Evolutionary conservation across 129 eudicot genomes (phyloP).

Genomic region (Chrysanthemum seticuspe): DNA sequence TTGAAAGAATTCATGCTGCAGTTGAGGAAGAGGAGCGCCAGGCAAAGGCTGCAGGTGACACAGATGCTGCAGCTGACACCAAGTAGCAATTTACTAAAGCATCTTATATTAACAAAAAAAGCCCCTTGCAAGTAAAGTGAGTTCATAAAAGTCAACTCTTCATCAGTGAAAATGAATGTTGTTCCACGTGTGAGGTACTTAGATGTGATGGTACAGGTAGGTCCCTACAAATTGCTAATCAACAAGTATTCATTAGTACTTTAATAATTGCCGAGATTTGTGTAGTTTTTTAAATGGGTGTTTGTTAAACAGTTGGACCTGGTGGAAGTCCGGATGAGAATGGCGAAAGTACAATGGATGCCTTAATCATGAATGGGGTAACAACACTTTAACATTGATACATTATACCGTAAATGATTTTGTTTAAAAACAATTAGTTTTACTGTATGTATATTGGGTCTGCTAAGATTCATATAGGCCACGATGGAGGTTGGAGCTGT

Average conservation of each 20-base stretch:
- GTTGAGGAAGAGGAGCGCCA: too few species aligned
- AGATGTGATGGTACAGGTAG: conserved; percentile 43
- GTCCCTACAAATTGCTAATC: conserved; percentile 5
- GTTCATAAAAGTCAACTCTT: neutral
- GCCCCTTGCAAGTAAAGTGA: too few species aligned
- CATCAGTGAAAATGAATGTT: conserved; percentile 25
- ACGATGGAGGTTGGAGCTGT: conserved; percentile 99
- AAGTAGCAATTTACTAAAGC: neutral
- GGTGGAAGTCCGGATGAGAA: conserved; percentile 99
- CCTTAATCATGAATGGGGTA: conserved; percentile 96
- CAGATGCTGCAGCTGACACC: too few species aligned
- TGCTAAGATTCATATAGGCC: conserved; percentile 75
- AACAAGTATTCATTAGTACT: neutral
- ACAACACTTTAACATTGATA: conserved; percentile 17
- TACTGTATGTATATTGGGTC: conserved; percentile 22
- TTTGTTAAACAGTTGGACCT: conserved; percentile 77
- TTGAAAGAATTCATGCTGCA: too few species aligned
- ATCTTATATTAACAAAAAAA: neutral
- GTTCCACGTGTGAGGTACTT: conserved; percentile 1
- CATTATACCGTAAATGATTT: neutral
- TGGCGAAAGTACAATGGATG: conserved; percentile 89
- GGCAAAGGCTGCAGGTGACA: too few species aligned
- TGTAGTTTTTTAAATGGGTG: too few species aligned
- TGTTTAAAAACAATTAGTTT: conserved; percentile 6
- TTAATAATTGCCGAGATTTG: too few species aligned